Base-by-base conservation (phyloP, 768 basidiomycete species). In the Wakefieldia striispora region DNA sequence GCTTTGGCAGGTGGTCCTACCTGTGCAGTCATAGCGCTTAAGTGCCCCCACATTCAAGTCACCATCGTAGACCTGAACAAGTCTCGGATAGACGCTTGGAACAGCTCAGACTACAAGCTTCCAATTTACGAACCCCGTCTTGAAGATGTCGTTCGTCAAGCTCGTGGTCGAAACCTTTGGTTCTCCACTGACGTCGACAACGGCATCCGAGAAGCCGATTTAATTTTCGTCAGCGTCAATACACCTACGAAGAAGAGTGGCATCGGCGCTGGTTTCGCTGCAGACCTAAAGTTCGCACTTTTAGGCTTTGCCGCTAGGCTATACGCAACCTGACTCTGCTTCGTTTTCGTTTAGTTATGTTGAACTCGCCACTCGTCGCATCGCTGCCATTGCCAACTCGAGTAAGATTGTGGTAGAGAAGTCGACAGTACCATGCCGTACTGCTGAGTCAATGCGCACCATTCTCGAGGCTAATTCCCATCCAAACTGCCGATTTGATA, bases 401-500 rank as follows among this genome's bases (percentile, higher is more conserved):
- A 88, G 83, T 68, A 99, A 99, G 78, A 98, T 99, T 61, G 97
- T 99, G 45, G 95, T 99, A 53, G 97, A 99, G 67, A 99, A 99
- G 72, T 98, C 95, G 14, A 99, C 97, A 5, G 97, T 99, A 9
- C 97, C 97, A 34, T 97, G 94, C 75, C 86, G 97, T 56, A 99
- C 97, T 7, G 97, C 97, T 52, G 91, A 97, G 72, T 95, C 95
- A 17, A 99, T 99, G 97, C 91, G 95, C 62, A 97, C 91, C 46
- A 97, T 99, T 71, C 85, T 99, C 47, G 95, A 98, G 71, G 94
- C 95, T 59, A 99, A 99, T 78, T 95, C 95, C 34, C 91, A 85
- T 65, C 84, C 88, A 50, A 85, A 86, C 60, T 86, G 87, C 72
- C 83, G 82, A 51, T 99, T 99, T 64, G 94, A 98, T 66, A 98